Base-by-base conservation (phyloP, 2,329 filamentous ascomycete genomes). In the Claviceps cyperi region DNA sequence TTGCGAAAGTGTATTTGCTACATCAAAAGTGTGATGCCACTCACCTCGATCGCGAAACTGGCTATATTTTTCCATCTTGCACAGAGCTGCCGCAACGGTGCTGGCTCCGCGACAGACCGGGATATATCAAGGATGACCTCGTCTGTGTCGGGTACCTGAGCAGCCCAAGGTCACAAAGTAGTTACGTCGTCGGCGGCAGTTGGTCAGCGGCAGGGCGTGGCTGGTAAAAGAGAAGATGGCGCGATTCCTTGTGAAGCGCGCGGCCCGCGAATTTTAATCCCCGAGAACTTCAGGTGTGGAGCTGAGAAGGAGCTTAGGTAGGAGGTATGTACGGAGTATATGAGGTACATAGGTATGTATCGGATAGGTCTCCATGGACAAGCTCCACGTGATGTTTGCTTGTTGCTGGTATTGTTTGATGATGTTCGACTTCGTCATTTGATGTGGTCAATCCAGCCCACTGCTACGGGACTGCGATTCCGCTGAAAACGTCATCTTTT, bases 41-140 rank as follows among this genome's bases (percentile, higher is more conserved):
- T 46, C 37, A 86, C 89, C 89, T 80, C 84, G 81, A 68, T 96
- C 90, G 59, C 90, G 83, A 62, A 87, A 96, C 65, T 94, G 88
- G 51, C 86, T 91, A 66, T 87, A 96, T 66, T 94, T 95, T 73
- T 96, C 90, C 90, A 96, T 96, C 36, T n/a, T 44, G 35, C 7
- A 11, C 28, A 32, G 28, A 32, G 28, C 9, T 32, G n/a, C 5
- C 14, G 19, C 17, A 35, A 35, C 24, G 13, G 19, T 35, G 24
- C 19, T 19, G 43, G 7, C 14, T 19, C 15, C 4, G 24, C 43
- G 24, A 19, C 24, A 35, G 24, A 19, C n/a, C 3, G 6, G 24
- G 8, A 19, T 35, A 13, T 19, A 35, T 3, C n/a, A n/a, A 19
- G 6, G 14, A 45, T 4, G 9, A 11, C 17, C 24, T 11, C 13